These are phyloP conservation scores for Cucurbita ficifolia DNA, from an alignment of 306 rosid species.

Conservation along the genomic window DNA sequence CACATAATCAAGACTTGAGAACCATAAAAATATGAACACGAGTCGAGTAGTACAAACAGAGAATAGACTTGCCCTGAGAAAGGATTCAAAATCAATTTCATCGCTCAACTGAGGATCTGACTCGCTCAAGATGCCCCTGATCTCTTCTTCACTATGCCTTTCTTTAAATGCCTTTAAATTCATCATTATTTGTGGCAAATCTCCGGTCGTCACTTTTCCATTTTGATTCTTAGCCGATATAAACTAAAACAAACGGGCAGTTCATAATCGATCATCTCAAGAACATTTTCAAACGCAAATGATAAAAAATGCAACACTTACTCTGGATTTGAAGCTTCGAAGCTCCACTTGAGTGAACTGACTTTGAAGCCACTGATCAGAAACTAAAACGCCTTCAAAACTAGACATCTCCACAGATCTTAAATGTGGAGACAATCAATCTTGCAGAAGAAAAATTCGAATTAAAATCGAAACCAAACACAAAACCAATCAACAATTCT, in stretches of 20 bases:
- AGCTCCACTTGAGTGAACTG: constrained; percentile 96
- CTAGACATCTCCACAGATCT: constrained; percentile 45
- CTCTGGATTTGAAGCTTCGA: constrained; percentile 68
- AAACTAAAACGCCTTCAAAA: constrained; percentile 65
- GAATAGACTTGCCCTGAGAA: constrained; percentile 50
- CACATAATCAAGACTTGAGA: constrained; percentile 6
- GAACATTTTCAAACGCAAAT: background rate
- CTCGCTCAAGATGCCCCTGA: constrained; percentile 45
- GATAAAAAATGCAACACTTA: constrained; percentile 15
- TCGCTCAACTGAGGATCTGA: constrained; percentile 32
- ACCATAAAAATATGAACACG: background rate
- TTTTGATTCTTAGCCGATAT: constrained; percentile 46
- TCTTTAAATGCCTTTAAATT: constrained; percentile 54
- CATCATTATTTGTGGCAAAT: constrained; percentile 52
- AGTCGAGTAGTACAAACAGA: background rate
- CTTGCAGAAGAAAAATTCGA: background rate
- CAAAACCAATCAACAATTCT: background rate
- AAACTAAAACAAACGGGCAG: constrained; percentile 30
- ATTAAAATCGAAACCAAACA: background rate
- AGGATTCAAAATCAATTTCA: constrained; percentile 78
- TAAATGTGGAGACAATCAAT: constrained; percentile 1
- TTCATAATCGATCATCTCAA: background rate
- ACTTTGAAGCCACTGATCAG: constrained; percentile 86
- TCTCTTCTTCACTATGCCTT: constrained; percentile 48
- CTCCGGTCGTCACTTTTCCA: constrained; percentile 52